Percentiles rank a stretch among this genome's conserved stretches.
Conservation (phyloP, 176 grass and related monocot genomes). For the Bromus sterilis region DNA sequence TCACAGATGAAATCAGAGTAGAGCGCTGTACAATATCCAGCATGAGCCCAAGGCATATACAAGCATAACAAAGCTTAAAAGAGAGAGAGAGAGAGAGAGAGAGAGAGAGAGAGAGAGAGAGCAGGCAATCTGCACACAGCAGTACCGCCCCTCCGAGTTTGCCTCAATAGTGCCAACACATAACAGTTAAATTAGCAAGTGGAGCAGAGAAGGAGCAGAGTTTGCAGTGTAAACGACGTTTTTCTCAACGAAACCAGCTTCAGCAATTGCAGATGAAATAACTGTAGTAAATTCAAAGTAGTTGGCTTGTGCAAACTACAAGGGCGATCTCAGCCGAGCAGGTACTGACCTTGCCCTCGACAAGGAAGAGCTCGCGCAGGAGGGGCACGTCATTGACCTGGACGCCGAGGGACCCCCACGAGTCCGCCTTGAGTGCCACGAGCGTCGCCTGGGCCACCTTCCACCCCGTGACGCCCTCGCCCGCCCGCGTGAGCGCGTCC, state of each 20-base stretch:
- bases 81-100: neutral
- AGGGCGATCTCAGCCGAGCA: neutral
- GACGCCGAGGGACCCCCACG: constrained; percentile 65
- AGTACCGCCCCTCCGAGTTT: neutral
- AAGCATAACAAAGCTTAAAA: neutral
- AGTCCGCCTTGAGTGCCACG: constrained; percentile 43
- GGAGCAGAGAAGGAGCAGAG: neutral
- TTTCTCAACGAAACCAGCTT: neutral
- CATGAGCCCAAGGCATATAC: neutral
- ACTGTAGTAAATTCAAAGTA: neutral
- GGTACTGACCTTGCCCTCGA: constrained; percentile 66
- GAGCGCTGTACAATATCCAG: neutral
- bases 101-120: neutral
- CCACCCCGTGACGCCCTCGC: constrained; percentile 70
- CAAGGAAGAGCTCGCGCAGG: constrained; percentile 55
- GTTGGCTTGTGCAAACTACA: neutral
- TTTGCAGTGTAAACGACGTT: neutral
- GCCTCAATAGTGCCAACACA: neutral
- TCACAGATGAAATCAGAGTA: neutral
- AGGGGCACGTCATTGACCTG: constrained; percentile 57
- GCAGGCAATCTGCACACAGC: neutral
- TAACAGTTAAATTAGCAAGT: neutral
- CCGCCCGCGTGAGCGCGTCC: constrained; percentile 39
- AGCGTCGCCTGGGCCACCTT: constrained; percentile 73
- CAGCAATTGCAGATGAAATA: neutral